These are phyloP conservation scores for Lactarius psammicola DNA, from an alignment of 768 basidiomycete species.

Conservation along the genomic window DNA sequence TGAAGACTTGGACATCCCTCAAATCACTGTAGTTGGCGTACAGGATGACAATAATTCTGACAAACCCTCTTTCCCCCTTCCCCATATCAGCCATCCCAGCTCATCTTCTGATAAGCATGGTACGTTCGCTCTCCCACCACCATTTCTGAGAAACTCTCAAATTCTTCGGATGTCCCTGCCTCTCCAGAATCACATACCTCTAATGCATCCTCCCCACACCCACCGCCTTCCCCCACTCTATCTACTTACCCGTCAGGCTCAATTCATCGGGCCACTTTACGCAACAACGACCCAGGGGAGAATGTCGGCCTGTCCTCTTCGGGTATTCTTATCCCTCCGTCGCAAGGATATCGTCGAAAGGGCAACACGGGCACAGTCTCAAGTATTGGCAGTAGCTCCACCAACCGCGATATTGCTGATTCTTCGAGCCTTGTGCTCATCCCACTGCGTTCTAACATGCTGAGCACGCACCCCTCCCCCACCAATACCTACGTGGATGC, in stretches of 20 bases:
- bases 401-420: slow-evolving; percentile 32
- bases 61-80: too few species aligned
- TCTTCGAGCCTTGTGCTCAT: slow-evolving; percentile 25
- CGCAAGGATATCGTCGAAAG: slow-evolving; percentile 49
- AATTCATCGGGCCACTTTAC: slow-evolving; percentile 57
- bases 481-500: slow-evolving; percentile 43
- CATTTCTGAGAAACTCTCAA: too few species aligned
- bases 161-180: too few species aligned
- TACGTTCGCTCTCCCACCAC: too few species aligned
- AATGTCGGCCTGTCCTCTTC: slow-evolving; percentile 51
- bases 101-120: too few species aligned
- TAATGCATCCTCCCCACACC: slow-evolving; percentile 35
- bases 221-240: slow-evolving; percentile 74
- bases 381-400: slow-evolving; percentile 50
- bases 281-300: slow-evolving; percentile 67
- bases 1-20: too few species aligned
- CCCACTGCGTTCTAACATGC: slow-evolving; percentile 37
- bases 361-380: slow-evolving; percentile 54
- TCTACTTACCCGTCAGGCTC: slow-evolving; percentile 56
- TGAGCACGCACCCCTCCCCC: slow-evolving; percentile 38
- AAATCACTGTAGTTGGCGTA: too few species aligned
- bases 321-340: slow-evolving; percentile 45
- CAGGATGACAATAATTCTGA: too few species aligned
- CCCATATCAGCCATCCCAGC: too few species aligned
- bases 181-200: too few species aligned